A percentile compares a stretch with the other conserved stretches of the same genome.
Evolutionary conservation across 306 rosid genomes (phyloP).

Genomic region (Fragaria nilgerrensis): DNA sequence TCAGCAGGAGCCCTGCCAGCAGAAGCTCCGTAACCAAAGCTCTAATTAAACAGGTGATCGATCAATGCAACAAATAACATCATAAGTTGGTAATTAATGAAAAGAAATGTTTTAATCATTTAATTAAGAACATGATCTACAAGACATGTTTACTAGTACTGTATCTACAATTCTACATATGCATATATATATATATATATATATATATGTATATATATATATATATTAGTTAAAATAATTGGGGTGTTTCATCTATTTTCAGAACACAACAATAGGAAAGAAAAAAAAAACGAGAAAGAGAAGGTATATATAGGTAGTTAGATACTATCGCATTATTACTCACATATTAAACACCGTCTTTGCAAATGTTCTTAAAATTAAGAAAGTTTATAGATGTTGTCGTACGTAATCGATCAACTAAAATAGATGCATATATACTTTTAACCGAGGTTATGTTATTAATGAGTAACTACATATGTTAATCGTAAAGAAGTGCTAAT

Average conservation of each 20-base stretch:
- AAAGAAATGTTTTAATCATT: no score
- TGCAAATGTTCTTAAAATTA: not conserved
- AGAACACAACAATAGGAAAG: no score
- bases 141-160: not conserved
- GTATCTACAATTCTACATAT: not conserved
- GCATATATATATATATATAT: no score
- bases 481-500: not conserved
- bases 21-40: not conserved
- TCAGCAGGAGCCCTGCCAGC: not conserved
- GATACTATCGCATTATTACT: no score
- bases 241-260: no score
- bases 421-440: not conserved
- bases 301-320: no score
- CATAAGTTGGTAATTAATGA: no score
- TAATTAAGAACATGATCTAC: not conserved
- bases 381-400: not conserved
- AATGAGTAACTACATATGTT: not conserved
- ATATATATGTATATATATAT: no score
- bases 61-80: no score
- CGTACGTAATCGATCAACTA: not conserved
- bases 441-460: not conserved
- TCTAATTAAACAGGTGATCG: not conserved
- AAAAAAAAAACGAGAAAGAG: no score
- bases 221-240: no score
- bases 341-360: not conserved